Evolutionary conservation across 2,329 filamentous ascomycete genomes (phyloP).

Genomic region (Colletotrichum chrysophilum): DNA sequence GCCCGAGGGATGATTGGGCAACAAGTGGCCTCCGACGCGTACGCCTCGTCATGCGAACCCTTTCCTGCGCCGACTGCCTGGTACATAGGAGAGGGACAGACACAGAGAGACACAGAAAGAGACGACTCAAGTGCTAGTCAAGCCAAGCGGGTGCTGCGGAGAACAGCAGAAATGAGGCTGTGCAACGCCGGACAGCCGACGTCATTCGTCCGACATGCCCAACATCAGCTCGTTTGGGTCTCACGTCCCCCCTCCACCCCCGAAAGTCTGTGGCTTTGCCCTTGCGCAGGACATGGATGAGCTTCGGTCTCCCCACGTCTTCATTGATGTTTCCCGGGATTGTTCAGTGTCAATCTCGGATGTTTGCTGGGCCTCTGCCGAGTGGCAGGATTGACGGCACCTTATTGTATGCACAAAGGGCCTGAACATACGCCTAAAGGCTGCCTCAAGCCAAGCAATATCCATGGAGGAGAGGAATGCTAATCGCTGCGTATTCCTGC

Average conservation of each 20-base stretch:
- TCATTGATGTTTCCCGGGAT: neutral
- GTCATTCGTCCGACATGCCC: conserved; percentile 18
- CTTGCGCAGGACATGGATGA: conserved; percentile 6
- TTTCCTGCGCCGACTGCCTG: neutral
- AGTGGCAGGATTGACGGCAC: conserved; percentile 4
- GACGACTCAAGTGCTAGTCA: neutral
- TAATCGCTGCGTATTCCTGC: neutral
- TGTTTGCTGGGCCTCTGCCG: neutral
- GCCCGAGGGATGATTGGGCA: conserved; percentile 2
- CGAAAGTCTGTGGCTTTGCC: neutral
- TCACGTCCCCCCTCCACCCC: neutral
- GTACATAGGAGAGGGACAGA: neutral
- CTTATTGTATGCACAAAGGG: neutral
- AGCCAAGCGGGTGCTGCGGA: neutral
- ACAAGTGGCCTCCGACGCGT: conserved; percentile 9
- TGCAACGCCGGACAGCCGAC: conserved; percentile 12
- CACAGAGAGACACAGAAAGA: neutral
- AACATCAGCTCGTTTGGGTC: neutral
- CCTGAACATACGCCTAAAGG: neutral
- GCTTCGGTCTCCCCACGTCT: neutral
- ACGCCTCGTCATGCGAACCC: conserved; percentile 13
- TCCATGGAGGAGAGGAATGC: neutral
- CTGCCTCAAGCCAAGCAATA: conserved; percentile 13
- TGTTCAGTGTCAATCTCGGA: neutral
- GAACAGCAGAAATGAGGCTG: conserved; percentile 6